Evolutionary conservation across 2,329 filamentous ascomycete genomes (phyloP).

Genomic region (Claviceps purpurea): DNA sequence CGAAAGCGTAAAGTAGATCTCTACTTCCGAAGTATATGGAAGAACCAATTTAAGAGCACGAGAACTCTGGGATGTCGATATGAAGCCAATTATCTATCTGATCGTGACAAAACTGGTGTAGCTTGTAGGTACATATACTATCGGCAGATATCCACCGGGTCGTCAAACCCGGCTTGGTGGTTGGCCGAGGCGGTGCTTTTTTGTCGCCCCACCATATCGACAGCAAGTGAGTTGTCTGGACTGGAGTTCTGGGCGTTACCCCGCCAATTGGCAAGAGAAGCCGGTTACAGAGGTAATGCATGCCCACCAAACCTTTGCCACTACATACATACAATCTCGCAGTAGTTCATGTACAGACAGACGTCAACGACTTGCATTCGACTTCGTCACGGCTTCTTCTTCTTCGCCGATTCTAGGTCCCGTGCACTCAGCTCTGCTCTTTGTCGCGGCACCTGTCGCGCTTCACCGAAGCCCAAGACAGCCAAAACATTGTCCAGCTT

Average conservation of each 20-base stretch:
- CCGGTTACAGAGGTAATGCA: neutral
- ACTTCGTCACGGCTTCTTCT: neutral
- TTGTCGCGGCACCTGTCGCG: neutral
- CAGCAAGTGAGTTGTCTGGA: neutral
- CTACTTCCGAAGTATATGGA: neutral
- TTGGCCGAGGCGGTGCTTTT: neutral
- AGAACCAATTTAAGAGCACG: neutral
- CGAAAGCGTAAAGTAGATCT: neutral
- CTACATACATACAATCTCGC: neutral
- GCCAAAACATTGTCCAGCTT: neutral
- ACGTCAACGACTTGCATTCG: neutral
- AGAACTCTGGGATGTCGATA: neutral
- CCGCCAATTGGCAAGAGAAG: conserved; percentile 19
- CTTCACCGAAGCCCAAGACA: neutral
- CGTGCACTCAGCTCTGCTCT: neutral
- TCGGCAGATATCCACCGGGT: neutral
- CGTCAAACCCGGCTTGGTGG: neutral
- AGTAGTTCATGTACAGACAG: neutral
- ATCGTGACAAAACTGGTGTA: neutral
- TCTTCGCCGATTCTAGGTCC: neutral
- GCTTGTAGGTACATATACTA: neutral
- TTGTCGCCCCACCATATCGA: too few relatives aligned
- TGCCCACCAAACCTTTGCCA: neutral
- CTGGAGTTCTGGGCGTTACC: conserved; percentile 18
- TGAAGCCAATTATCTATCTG: neutral